phyloP scores from a whole-genome alignment of 345 rosid species.

The Populus alba region DNA sequence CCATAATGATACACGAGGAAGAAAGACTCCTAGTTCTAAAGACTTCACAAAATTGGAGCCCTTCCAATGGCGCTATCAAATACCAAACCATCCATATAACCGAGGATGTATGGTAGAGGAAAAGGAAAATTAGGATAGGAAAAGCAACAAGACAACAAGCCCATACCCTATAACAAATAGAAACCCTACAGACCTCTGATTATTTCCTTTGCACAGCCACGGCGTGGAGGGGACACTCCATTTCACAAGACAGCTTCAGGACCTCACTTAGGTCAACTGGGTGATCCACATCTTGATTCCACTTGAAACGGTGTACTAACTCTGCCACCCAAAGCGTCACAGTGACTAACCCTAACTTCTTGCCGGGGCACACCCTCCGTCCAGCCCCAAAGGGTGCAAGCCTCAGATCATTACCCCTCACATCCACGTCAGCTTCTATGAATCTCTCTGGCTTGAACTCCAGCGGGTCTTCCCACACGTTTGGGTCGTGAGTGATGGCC shows the following conservation, averaged over 20 bases:
- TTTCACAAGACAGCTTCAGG: constrained; percentile 83
- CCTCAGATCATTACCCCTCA: constrained; percentile 64
- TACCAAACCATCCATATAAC: too few relatives aligned
- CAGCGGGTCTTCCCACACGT: constrained; percentile 59
- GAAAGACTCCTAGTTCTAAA: too few relatives aligned
- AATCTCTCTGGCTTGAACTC: constrained; percentile 72
- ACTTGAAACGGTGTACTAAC: constrained; percentile 52
- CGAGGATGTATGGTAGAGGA: too few relatives aligned
- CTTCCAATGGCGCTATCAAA: too few relatives aligned
- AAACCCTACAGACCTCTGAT: not conserved
- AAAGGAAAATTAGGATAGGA: too few relatives aligned
- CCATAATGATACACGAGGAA: too few relatives aligned
- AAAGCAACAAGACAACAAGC: not conserved
- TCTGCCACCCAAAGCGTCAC: constrained; percentile 78
- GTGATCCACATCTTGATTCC: constrained; percentile 40
- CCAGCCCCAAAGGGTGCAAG: constrained; percentile 95
- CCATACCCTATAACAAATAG: not conserved
- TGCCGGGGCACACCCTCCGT: constrained; percentile 86
- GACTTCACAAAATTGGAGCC: too few relatives aligned
- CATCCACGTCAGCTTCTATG: constrained; percentile 48
- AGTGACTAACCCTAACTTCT: constrained; percentile 64
- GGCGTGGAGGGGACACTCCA: constrained; percentile 68
- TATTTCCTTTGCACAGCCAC: constrained; percentile 33
- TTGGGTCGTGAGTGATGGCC: constrained; percentile 81
- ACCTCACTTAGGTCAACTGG: constrained; percentile 68